These are phyloP conservation scores for Trichoderma koningii DNA, from an alignment of 2,329 filamentous ascomycete genomes.

Conservation along the genomic window DNA sequence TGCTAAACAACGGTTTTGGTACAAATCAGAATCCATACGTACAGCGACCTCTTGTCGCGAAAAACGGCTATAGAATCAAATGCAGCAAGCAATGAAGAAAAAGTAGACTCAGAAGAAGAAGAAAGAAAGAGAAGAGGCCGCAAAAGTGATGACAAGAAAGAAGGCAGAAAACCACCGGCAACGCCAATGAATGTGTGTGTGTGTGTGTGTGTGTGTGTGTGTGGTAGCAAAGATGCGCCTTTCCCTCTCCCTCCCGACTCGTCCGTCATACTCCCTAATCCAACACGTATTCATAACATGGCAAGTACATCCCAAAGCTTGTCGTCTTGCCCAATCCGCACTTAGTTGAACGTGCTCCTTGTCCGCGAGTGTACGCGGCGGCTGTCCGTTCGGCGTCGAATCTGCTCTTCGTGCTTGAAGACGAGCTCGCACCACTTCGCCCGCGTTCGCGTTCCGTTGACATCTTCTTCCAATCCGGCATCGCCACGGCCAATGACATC, in stretches of 20 bases:
- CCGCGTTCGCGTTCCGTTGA: conserved; percentile 46
- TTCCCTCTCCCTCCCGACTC: conserved; percentile 19
- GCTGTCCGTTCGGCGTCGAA: conserved; percentile 57
- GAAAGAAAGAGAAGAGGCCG: conserved; percentile 22
- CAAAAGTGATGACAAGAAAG: conserved; percentile 29
- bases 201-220: conserved; percentile 2
- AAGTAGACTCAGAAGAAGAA: conserved; percentile 23
- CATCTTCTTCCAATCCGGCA: conserved; percentile 51
- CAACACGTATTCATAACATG: conserved; percentile 27
- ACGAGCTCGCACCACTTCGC: conserved; percentile 69
- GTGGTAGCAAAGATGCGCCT: conserved; percentile 27
- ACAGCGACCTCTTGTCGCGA: conserved; percentile 19
- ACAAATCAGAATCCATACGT: conserved; percentile 29
- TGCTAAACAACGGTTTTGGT: conserved; percentile 26
- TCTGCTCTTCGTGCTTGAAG: conserved; percentile 62
- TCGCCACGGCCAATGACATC: conserved; percentile 66
- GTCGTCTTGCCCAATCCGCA: conserved; percentile 2
- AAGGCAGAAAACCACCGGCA: conserved; percentile 27
- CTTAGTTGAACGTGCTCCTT: conserved; percentile 59
- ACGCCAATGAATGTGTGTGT: conserved; percentile 23
- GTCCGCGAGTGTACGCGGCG: conserved; percentile 57
- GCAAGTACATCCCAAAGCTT: conserved; percentile 21
- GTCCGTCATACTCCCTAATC: conserved; percentile 26
- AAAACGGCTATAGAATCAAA: conserved; percentile 18
- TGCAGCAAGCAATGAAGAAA: conserved; percentile 22